A percentile compares a stretch with the other conserved stretches of the same genome.
phyloP scores from a whole-genome alignment of 345 rosid species.

The Hibiscus tridactylites region DNA sequence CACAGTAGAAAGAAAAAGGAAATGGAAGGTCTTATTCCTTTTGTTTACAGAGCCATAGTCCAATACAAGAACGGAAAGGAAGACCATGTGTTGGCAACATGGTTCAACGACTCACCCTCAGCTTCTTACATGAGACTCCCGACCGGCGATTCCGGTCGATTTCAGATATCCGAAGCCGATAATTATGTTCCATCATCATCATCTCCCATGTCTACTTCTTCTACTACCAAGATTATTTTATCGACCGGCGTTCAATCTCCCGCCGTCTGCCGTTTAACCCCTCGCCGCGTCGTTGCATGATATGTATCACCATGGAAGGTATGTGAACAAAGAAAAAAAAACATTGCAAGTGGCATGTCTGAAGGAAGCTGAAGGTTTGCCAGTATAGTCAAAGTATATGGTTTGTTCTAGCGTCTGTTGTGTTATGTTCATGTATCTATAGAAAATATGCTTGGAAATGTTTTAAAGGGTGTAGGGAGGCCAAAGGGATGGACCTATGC shows the following conservation, averaged over 20 bases:
- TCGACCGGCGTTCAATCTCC: slow-evolving; percentile 60
- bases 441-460: slow-evolving; percentile 14
- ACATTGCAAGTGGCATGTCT: slow-evolving; percentile 6
- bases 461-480: not conserved
- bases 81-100: slow-evolving; percentile 23
- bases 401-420: not conserved
- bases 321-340: not conserved
- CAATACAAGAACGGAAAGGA: slow-evolving; percentile 57
- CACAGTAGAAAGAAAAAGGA: not conserved
- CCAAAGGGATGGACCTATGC: slow-evolving; percentile 13
- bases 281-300: slow-evolving; percentile 47
- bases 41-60: slow-evolving; percentile 50
- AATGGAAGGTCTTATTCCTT: slow-evolving; percentile 87
- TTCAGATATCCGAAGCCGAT: slow-evolving; percentile 43
- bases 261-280: slow-evolving; percentile 33
- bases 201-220: not conserved
- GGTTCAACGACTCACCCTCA: slow-evolving; percentile 56
- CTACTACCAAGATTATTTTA: slow-evolving; percentile 28
- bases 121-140: slow-evolving; percentile 77
- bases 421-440: not conserved
- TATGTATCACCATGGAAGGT: not conserved
- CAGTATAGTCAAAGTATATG: not conserved
- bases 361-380: slow-evolving; percentile 33
- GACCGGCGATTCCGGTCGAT: slow-evolving; percentile 66
- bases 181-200: slow-evolving; percentile 14